Conservation (phyloP, 2,329 filamentous ascomycete species). For the Arthrobotrys megalospora region DNA sequence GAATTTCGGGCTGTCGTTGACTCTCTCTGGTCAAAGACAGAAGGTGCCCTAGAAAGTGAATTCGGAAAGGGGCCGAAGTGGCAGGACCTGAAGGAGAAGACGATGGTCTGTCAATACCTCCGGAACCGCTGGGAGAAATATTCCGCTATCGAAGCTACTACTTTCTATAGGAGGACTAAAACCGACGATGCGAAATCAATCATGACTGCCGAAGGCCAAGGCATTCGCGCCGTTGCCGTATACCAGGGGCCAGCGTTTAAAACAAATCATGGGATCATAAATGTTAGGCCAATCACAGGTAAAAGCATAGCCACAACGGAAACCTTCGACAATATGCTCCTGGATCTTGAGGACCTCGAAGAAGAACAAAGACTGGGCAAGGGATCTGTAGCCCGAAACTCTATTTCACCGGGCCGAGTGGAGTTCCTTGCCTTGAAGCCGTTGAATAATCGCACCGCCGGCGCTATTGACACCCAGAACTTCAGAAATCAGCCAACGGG, state of each 20-base stretch:
- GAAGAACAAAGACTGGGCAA: background rate
- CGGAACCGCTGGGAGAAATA: background rate
- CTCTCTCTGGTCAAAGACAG: background rate
- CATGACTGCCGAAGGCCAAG: background rate
- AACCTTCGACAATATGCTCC: background rate
- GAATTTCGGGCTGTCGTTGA: background rate
- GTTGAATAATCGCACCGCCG: constrained; percentile 3
- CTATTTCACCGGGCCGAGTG: background rate
- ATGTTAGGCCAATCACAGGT: background rate
- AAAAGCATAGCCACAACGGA: background rate
- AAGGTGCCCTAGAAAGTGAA: background rate
- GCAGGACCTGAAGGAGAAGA: background rate
- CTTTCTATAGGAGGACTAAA: background rate
- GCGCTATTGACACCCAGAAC: background rate
- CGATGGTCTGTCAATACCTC: background rate
- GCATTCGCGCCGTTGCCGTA: background rate
- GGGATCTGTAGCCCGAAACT: background rate
- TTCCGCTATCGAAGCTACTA: background rate
- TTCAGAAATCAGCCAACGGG: background rate
- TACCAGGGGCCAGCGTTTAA: background rate
- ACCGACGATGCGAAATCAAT: background rate
- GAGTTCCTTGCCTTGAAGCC: background rate
- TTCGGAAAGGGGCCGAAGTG: background rate
- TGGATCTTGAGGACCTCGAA: background rate
- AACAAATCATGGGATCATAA: background rate